These are phyloP conservation scores for Mortierella sp. DNA, from an alignment of 371 early-diverging fungal genomes.

Conservation along the genomic window DNA sequence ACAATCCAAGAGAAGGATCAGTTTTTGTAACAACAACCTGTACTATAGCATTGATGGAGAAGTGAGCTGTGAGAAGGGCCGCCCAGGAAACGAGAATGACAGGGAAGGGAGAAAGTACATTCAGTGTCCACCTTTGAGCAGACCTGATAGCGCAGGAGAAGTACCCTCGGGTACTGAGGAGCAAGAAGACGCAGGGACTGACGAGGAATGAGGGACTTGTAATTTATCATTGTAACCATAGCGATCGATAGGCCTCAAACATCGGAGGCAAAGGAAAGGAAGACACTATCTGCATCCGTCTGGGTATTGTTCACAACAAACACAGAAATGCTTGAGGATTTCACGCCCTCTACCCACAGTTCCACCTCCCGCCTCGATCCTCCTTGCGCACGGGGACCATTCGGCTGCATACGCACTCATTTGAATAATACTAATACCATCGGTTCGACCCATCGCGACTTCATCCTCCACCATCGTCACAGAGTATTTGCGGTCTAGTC, in stretches of 20 bases:
- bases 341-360: slow-evolving; percentile 28
- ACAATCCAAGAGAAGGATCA: slow-evolving; percentile 26
- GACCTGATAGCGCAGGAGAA: too few species aligned
- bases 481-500: slow-evolving; percentile 31
- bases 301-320: slow-evolving; percentile 11
- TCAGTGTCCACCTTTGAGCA: slow-evolving; percentile 35
- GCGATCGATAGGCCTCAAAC: too few species aligned
- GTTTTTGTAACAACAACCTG: slow-evolving; percentile 41
- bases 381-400: slow-evolving; percentile 27
- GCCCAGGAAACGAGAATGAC: neutral
- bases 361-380: slow-evolving; percentile 21
- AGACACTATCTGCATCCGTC: too few species aligned
- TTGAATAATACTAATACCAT: slow-evolving; percentile 30
- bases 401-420: slow-evolving; percentile 41
- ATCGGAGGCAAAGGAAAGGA: too few species aligned
- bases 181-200: too few species aligned
- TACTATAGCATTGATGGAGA: slow-evolving; percentile 31
- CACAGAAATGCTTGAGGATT: slow-evolving; percentile 43
- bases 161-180: too few species aligned
- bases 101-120: slow-evolving; percentile 19
- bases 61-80: neutral
- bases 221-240: too few species aligned
- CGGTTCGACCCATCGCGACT: slow-evolving; percentile 9
- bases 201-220: too few species aligned
- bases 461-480: slow-evolving; percentile 45